Conservation (phyloP, 2,329 filamentous ascomycete species). For the Aspergillus terreus region DNA sequence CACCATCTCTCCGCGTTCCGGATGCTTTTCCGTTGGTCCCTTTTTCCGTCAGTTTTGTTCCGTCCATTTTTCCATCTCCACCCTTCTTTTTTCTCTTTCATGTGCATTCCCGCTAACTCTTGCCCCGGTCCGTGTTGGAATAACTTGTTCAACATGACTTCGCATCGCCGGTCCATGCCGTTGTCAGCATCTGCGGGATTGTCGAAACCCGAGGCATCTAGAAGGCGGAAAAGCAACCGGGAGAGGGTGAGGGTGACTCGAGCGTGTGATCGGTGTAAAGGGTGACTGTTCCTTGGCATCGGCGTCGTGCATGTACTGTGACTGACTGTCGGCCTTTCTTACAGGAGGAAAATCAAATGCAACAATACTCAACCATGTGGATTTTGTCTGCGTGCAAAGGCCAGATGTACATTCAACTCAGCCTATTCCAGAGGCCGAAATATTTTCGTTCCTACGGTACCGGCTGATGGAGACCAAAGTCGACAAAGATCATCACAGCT, state of each 20-base stretch:
- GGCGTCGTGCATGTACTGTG: background rate
- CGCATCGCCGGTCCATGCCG: background rate
- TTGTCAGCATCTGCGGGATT: background rate
- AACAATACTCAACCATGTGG: slow-evolving; percentile 52
- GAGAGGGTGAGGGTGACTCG: slow-evolving; percentile 34
- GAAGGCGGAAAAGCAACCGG: background rate
- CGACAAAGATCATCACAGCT: no score
- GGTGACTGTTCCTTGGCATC: slow-evolving; percentile 27
- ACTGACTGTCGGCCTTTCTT: background rate
- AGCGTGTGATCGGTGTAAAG: slow-evolving; percentile 35
- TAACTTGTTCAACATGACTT: background rate
- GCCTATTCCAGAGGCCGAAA: slow-evolving; percentile 12
- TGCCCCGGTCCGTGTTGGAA: no score
- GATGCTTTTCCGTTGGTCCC: background rate
- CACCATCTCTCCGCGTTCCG: background rate
- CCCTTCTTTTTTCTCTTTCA: background rate
- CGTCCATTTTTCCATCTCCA: background rate
- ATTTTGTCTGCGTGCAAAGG: slow-evolving; percentile 12
- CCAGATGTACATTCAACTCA: slow-evolving; percentile 13
- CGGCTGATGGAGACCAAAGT: no score
- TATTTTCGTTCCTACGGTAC: background rate
- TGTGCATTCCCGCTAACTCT: background rate
- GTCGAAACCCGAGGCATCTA: background rate
- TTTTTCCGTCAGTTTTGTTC: background rate
- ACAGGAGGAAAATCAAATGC: slow-evolving; percentile 53